These are phyloP conservation scores for Ambrosia hybrid DNA, from an alignment of 140 eudicot genomes.

Conservation along the genomic window DNA sequence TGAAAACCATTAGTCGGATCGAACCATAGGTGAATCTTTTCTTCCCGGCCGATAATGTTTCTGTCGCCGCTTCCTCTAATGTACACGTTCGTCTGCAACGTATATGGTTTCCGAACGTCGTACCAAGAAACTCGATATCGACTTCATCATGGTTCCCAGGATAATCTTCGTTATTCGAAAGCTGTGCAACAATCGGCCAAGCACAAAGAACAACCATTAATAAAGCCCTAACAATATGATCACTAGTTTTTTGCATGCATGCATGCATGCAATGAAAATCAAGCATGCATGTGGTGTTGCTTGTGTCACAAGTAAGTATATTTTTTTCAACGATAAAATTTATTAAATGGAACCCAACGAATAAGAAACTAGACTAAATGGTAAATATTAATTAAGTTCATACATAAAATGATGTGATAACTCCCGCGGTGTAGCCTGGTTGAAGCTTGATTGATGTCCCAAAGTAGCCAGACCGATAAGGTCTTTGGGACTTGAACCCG, in stretches of 20 bases:
- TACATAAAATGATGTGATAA: slow-evolving; percentile 77
- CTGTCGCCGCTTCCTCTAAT: slow-evolving; percentile 77
- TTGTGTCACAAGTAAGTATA: background rate
- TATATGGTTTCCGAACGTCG: slow-evolving; percentile 67
- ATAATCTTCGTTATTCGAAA: slow-evolving; percentile 57
- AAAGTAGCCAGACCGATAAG: slow-evolving; percentile 72
- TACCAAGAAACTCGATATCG: slow-evolving; percentile 77
- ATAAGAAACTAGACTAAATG: no score
- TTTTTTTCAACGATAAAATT: no score
- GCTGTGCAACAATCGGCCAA: slow-evolving; percentile 37
- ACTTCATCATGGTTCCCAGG: slow-evolving; percentile 76
- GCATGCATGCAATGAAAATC: slow-evolving; percentile 13
- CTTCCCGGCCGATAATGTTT: slow-evolving; percentile 61
- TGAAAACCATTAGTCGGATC: slow-evolving; percentile 73
- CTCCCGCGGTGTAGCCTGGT: slow-evolving; percentile 93
- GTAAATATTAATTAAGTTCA: slow-evolving; percentile 12
- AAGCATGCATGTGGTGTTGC: background rate
- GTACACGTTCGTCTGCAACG: slow-evolving; percentile 70
- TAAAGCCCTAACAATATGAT: background rate
- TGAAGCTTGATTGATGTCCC: slow-evolving; percentile 73
- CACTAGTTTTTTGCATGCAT: background rate
- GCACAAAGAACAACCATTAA: background rate
- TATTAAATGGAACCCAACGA: no score
- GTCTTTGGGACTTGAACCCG: slow-evolving; percentile 70
- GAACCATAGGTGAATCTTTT: slow-evolving; percentile 70